Conservation (phyloP, 352 stramenopile species). For the Pythium volutum region DNA sequence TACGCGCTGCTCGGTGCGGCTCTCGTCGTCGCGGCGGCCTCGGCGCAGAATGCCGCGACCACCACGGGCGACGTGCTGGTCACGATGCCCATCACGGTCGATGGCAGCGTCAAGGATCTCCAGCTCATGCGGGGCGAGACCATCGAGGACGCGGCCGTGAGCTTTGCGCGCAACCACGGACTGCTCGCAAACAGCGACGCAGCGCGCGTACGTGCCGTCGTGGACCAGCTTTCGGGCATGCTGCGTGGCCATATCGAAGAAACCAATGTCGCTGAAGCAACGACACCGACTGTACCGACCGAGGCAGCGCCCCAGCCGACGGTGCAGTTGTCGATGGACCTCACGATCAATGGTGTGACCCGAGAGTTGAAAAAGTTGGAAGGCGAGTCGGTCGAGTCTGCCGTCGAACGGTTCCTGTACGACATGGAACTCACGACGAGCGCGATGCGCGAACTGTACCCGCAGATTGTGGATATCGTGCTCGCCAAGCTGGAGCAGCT, state of each 20-base stretch:
- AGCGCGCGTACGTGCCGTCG: slow-evolving; percentile 42
- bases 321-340: slow-evolving; percentile 57
- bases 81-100: slow-evolving; percentile 61
- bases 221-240: slow-evolving; percentile 64
- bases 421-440: slow-evolving; percentile 52
- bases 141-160: slow-evolving; percentile 54
- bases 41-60: slow-evolving; percentile 31
- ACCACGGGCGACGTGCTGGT: slow-evolving; percentile 50
- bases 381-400: slow-evolving; percentile 46
- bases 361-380: slow-evolving; percentile 61
- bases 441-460: slow-evolving; percentile 60
- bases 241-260: slow-evolving; percentile 62
- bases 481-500: slow-evolving; percentile 58
- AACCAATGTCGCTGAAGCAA: slow-evolving; percentile 26
- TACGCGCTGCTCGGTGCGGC: slow-evolving; percentile 10
- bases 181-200: slow-evolving; percentile 51
- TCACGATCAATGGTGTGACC: slow-evolving; percentile 51
- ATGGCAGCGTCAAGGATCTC: slow-evolving; percentile 56
- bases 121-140: slow-evolving; percentile 69
- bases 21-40: slow-evolving; percentile 16
- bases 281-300: slow-evolving; percentile 3
- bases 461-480: slow-evolving; percentile 52
- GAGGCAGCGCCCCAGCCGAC: slow-evolving; percentile 15
- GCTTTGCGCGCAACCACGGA: slow-evolving; percentile 61
- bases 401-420: slow-evolving; percentile 70